Conservation (phyloP, 495 filamentous ascomycete species). For the Trypethelium eluteriae region DNA sequence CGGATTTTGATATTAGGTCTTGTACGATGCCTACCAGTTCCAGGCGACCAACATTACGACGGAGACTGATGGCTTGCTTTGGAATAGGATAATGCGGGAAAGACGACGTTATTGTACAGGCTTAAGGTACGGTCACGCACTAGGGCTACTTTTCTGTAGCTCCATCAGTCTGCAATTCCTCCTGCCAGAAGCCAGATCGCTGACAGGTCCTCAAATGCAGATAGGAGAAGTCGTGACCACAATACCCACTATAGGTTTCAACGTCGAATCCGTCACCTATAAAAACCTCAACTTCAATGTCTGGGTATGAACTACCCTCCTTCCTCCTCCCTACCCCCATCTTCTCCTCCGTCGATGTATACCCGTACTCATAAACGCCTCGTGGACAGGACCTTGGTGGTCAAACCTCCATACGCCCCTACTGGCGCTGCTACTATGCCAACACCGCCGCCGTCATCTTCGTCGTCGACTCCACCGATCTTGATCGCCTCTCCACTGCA, state of each 20-base stretch:
- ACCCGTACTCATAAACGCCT: conserved; percentile 6
- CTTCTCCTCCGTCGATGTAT: conserved; percentile 5
- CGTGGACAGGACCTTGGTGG: conserved; percentile 74
- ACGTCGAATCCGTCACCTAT: conserved; percentile 96
- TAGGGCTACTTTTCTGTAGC: not conserved
- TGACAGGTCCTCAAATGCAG: conserved; percentile 39
- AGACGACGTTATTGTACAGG: conserved; percentile 93
- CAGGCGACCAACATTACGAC: not conserved
- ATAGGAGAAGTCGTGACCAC: conserved; percentile 98
- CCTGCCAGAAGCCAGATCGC: not conserved
- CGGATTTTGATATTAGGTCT: conserved; percentile 92
- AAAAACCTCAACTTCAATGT: conserved; percentile 97
- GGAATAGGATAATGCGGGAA: conserved; percentile 89
- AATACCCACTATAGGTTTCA: conserved; percentile 98
- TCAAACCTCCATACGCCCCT: conserved; percentile 92
- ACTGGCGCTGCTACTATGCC: conserved; percentile 99
- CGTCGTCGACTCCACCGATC: conserved; percentile 96
- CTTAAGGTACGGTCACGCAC: conserved; percentile 61
- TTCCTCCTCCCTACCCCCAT: conserved; percentile 1
- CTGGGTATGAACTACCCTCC: conserved; percentile 55
- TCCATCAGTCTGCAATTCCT: not conserved
- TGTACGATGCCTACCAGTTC: conserved; percentile 44
- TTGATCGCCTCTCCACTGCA: conserved; percentile 84
- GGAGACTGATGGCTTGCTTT: not conserved
- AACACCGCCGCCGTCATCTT: conserved; percentile 99